These are phyloP conservation scores for Beauveria sp. DNA, from an alignment of 2,329 filamentous ascomycete genomes.

Conservation along the genomic window DNA sequence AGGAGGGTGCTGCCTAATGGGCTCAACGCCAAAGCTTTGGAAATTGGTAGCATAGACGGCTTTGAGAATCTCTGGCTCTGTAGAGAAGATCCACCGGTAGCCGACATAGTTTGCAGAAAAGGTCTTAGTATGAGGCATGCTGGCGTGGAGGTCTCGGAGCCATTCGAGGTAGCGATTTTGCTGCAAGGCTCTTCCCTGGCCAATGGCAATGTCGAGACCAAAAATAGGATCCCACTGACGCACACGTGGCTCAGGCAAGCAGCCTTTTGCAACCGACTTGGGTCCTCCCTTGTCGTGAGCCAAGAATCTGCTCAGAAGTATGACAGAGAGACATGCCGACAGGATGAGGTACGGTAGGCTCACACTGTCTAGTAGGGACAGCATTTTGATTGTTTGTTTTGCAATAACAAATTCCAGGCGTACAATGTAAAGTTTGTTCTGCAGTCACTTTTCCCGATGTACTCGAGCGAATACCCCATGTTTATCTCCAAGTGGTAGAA, in stretches of 20 bases:
- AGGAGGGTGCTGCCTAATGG: constrained; percentile 15
- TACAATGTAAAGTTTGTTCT: too few relatives aligned
- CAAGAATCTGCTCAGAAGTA: not conserved
- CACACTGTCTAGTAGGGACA: not conserved
- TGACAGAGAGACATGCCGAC: not conserved
- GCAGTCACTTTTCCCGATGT: too few relatives aligned
- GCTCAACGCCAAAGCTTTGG: constrained; percentile 17
- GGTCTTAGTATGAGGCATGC: constrained; percentile 14
- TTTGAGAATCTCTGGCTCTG: constrained; percentile 17
- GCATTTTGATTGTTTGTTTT: not conserved
- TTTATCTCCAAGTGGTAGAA: too few relatives aligned
- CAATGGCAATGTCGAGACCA: constrained; percentile 16
- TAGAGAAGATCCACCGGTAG: constrained; percentile 16
- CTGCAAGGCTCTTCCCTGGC: constrained; percentile 15
- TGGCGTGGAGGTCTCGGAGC: constrained; percentile 15
- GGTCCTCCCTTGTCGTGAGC: too few relatives aligned
- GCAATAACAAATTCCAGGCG: too few relatives aligned
- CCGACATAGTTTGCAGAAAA: constrained; percentile 18
- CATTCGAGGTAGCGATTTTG: constrained; percentile 16
- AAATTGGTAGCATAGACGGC: constrained; percentile 18
- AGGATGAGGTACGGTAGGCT: not conserved
- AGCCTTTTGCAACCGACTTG: constrained; percentile 7
- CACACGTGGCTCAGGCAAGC: constrained; percentile 8
- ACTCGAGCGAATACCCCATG: too few relatives aligned
- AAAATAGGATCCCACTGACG: constrained; percentile 15